Percentiles rank a stretch among this genome's conserved stretches.
Evolutionary conservation across 2,329 filamentous ascomycete species (phyloP).

Genomic region (Colletotrichum spaethianum): DNA sequence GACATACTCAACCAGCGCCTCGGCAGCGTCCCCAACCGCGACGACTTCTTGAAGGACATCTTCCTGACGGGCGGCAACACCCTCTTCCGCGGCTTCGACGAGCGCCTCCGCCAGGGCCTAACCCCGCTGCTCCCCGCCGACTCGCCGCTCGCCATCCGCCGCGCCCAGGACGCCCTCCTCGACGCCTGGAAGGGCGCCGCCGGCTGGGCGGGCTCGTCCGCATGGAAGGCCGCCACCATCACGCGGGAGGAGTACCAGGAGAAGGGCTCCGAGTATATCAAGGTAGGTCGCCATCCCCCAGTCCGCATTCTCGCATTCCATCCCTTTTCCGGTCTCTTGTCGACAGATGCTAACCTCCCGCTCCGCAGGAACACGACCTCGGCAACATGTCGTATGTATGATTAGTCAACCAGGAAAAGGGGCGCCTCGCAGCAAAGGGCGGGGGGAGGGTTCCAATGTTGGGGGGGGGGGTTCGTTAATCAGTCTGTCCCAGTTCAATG

Average conservation of each 20-base stretch:
- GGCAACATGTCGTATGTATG: conserved; percentile 71
- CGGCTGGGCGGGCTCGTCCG: conserved; percentile 78
- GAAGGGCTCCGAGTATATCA: conserved; percentile 94
- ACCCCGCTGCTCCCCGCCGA: conserved; percentile 79
- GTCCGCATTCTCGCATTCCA: too few relatives aligned
- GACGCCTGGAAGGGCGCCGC: conserved; percentile 97
- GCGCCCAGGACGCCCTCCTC: conserved; percentile 81
- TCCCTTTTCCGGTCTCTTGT: too few relatives aligned
- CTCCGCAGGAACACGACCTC: conserved; percentile 73
- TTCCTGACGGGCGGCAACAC: conserved; percentile 97
- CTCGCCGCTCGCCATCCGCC: conserved; percentile 77
- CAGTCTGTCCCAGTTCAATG: not conserved
- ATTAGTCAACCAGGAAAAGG: conserved; percentile 37
- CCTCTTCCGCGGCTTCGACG: conserved; percentile 88
- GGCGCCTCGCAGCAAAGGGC: not conserved
- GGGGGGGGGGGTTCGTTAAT: not conserved
- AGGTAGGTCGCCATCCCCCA: conserved; percentile 65
- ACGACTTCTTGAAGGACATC: conserved; percentile 84
- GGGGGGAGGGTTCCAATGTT: conserved; percentile 1
- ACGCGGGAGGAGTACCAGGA: conserved; percentile 88
- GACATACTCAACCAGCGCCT: conserved; percentile 92
- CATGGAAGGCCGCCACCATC: conserved; percentile 76
- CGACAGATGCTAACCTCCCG: not conserved
- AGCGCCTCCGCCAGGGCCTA: conserved; percentile 81
- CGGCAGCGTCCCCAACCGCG: conserved; percentile 67